Conservation (phyloP, 2,329 filamentous ascomycete species). For the Escovopsis weberi region DNA sequence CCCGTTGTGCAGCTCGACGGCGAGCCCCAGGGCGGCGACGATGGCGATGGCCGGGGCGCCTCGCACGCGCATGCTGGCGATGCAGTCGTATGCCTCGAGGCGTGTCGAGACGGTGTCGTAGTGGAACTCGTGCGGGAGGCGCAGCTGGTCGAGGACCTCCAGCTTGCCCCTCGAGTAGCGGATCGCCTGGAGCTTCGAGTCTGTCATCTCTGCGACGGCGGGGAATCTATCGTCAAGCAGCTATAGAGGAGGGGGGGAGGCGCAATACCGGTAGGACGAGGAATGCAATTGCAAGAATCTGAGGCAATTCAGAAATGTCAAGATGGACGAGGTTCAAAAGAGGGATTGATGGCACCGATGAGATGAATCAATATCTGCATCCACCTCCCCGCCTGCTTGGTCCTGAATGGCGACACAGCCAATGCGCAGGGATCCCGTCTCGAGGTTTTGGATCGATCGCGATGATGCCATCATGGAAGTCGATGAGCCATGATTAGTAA, state of each 20-base stretch:
- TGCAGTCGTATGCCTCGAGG: slow-evolving; percentile 68
- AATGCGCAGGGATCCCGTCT: no score
- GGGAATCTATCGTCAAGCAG: no score
- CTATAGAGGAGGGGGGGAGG: not conserved
- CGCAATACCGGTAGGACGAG: not conserved
- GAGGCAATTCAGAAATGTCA: not conserved
- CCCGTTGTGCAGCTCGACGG: slow-evolving; percentile 61
- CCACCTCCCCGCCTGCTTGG: no score
- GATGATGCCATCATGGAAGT: no score
- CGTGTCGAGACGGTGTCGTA: slow-evolving; percentile 59
- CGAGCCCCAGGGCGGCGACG: slow-evolving; percentile 80
- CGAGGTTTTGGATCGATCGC: no score
- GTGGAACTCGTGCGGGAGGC: slow-evolving; percentile 63
- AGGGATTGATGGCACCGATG: no score
- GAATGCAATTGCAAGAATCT: not conserved
- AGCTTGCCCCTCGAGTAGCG: slow-evolving; percentile 59
- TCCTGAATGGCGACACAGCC: no score
- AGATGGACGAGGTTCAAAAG: not conserved
- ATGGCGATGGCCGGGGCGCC: slow-evolving; percentile 92
- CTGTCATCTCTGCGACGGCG: slow-evolving; percentile 10
- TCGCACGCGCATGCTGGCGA: slow-evolving; percentile 64
- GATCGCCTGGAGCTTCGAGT: slow-evolving; percentile 60
- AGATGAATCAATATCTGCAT: no score
- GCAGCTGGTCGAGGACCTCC: slow-evolving; percentile 71
- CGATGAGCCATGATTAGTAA: no score